These are phyloP conservation scores for Elsinoe ampelina DNA, from an alignment of 2,329 filamentous ascomycete species.

Conservation along the genomic window DNA sequence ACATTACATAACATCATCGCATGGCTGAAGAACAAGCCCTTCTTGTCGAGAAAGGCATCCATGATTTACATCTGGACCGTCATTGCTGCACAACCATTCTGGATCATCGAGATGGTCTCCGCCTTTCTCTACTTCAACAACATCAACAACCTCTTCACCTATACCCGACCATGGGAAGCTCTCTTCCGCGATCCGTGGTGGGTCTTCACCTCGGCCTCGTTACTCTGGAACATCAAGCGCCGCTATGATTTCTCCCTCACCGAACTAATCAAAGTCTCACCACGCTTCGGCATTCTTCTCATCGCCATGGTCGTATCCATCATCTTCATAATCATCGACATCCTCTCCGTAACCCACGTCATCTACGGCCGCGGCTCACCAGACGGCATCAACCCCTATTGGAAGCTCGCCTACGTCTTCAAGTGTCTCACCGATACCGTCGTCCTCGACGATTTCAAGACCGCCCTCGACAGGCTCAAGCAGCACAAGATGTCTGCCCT, in stretches of 20 bases:
- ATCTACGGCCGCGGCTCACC: constrained; percentile 19
- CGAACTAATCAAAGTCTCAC: constrained; percentile 52
- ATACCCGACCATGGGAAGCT: constrained; percentile 42
- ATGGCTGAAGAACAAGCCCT: constrained; percentile 57
- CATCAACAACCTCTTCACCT: constrained; percentile 33
- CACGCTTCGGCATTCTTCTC: constrained; percentile 56
- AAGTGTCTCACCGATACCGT: constrained; percentile 60
- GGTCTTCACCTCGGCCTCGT: constrained; percentile 51
- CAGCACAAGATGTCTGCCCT: constrained; percentile 35
- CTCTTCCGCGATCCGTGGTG: constrained; percentile 59
- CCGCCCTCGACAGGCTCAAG: constrained; percentile 40
- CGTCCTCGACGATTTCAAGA: constrained; percentile 61
- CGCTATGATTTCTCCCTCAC: constrained; percentile 50
- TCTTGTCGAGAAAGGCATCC: constrained; percentile 42
- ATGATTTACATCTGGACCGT: constrained; percentile 52
- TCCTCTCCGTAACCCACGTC: constrained; percentile 47
- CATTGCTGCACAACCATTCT: constrained; percentile 52
- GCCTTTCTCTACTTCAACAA: constrained; percentile 53
- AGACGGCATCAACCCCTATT: constrained; percentile 57
- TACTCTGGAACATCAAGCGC: constrained; percentile 55
- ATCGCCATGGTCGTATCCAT: constrained; percentile 52
- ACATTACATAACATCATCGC: constrained; percentile 56
- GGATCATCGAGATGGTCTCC: constrained; percentile 55
- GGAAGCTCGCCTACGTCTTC: constrained; percentile 56
- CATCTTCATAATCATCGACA: constrained; percentile 52